These are phyloP conservation scores for Verticillium nubilum DNA, from an alignment of 2,329 filamentous ascomycete species.

Conservation along the genomic window DNA sequence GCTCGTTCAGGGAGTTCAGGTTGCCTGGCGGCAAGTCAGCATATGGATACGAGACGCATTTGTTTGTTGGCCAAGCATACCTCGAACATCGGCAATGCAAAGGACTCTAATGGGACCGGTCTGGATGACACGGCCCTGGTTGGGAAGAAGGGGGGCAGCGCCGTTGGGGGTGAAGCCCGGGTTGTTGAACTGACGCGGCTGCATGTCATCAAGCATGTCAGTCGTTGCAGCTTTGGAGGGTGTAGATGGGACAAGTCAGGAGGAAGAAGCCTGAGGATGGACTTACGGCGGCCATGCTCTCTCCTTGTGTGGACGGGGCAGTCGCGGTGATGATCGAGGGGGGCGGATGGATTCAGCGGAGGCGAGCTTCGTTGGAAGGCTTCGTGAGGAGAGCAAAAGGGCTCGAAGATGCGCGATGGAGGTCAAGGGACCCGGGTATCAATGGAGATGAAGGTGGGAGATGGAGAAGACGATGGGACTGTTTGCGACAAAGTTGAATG, in stretches of 20 bases:
- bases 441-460: conserved; percentile 12
- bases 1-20: conserved; percentile 88
- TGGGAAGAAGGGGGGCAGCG: conserved; percentile 58
- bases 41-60: background rate
- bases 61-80: conserved; percentile 32
- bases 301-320: background rate
- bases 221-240: background rate
- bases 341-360: background rate
- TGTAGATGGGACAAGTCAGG: background rate
- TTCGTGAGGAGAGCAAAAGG: conserved; percentile 3
- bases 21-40: conserved; percentile 59
- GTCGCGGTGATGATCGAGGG: background rate
- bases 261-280: background rate
- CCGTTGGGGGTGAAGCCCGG: conserved; percentile 60
- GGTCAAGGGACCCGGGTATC: conserved; percentile 8
- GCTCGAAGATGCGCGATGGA: background rate
- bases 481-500: conserved; percentile 11
- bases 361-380: background rate
- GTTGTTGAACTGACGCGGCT: conserved; percentile 42
- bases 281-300: conserved; percentile 15
- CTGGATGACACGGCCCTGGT: conserved; percentile 62
- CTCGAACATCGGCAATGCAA: conserved; percentile 68
- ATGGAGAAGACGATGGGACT: conserved; percentile 9
- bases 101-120: conserved; percentile 61
- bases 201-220: conserved; percentile 3